Conservation (phyloP, 306 rosid species). For the Purshia tridentata region DNA sequence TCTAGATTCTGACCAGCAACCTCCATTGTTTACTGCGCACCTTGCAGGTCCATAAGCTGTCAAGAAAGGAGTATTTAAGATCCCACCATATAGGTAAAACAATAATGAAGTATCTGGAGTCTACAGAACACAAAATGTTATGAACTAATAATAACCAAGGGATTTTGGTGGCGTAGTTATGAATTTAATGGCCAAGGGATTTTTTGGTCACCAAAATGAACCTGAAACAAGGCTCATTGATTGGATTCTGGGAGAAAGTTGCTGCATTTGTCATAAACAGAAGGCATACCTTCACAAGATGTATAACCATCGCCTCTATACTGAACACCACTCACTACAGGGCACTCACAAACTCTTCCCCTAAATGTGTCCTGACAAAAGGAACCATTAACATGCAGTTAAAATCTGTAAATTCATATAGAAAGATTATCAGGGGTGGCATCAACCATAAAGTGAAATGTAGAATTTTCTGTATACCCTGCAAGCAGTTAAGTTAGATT, state of each 20-base stretch:
- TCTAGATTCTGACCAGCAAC: conserved; percentile 79
- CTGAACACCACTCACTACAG: conserved; percentile 72
- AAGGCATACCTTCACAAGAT: conserved; percentile 64
- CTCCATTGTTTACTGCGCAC: conserved; percentile 77
- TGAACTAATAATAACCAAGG: too few relatives aligned
- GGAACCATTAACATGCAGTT: conserved; percentile 4
- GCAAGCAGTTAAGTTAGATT: conserved; percentile 74
- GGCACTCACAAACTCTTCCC: conserved; percentile 97
- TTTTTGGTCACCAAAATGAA: too few relatives aligned
- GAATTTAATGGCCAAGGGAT: too few relatives aligned
- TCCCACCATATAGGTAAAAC: too few relatives aligned
- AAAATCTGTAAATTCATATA: not conserved
- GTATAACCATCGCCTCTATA: conserved; percentile 86
- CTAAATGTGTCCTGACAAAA: conserved; percentile 81
- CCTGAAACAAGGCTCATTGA: too few relatives aligned
- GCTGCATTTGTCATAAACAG: not conserved
- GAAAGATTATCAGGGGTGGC: not conserved
- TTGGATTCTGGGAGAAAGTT: not conserved
- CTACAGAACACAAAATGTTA: too few relatives aligned
- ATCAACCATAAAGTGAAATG: not conserved
- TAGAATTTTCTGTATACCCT: conserved; percentile 49
- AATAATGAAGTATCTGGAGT: too few relatives aligned
- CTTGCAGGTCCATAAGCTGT: conserved; percentile 96
- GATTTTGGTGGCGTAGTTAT: too few relatives aligned
- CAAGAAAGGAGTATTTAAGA: conserved; percentile 10